Conservation (phyloP, 805 yeast species). For the Kodamaea restingae region DNA sequence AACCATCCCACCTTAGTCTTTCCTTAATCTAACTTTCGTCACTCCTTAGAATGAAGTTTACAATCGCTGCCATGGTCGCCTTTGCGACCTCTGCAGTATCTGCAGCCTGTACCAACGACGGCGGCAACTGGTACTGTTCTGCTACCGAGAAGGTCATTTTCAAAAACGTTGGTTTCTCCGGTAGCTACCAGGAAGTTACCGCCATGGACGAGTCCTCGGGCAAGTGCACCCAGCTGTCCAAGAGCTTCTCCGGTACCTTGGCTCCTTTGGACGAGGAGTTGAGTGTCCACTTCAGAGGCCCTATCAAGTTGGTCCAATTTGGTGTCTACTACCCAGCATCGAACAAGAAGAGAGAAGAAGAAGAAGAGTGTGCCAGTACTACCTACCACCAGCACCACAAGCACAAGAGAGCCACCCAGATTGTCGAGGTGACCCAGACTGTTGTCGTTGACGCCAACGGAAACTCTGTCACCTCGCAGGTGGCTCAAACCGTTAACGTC, state of each 20-base stretch:
- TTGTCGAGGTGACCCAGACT: slow-evolving; percentile 74
- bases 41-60: slow-evolving; percentile 20
- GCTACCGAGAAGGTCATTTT: slow-evolving; percentile 64
- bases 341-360: slow-evolving; percentile 43
- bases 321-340: slow-evolving; percentile 78
- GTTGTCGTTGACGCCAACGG: slow-evolving; percentile 66
- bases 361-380: slow-evolving; percentile 45
- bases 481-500: slow-evolving; percentile 23
- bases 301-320: slow-evolving; percentile 72
- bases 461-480: slow-evolving; percentile 27
- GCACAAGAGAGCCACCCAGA: slow-evolving; percentile 59
- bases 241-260: slow-evolving; percentile 64
- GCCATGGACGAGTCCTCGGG: slow-evolving; percentile 70
- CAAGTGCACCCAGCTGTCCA: slow-evolving; percentile 56
- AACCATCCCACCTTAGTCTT: slow-evolving; percentile 9
- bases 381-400: slow-evolving; percentile 44
- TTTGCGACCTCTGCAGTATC: slow-evolving; percentile 18
- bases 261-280: slow-evolving; percentile 84
- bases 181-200: slow-evolving; percentile 77
- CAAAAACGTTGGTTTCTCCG: slow-evolving; percentile 76
- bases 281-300: slow-evolving; percentile 89
- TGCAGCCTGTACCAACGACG: slow-evolving; percentile 19
- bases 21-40: slow-evolving; percentile 9
- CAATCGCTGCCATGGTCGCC: slow-evolving; percentile 20
- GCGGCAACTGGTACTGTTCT: slow-evolving; percentile 52